These are phyloP conservation scores for Pleurotus tuber-regium DNA, from an alignment of 768 basidiomycete species.

Conservation along the genomic window DNA sequence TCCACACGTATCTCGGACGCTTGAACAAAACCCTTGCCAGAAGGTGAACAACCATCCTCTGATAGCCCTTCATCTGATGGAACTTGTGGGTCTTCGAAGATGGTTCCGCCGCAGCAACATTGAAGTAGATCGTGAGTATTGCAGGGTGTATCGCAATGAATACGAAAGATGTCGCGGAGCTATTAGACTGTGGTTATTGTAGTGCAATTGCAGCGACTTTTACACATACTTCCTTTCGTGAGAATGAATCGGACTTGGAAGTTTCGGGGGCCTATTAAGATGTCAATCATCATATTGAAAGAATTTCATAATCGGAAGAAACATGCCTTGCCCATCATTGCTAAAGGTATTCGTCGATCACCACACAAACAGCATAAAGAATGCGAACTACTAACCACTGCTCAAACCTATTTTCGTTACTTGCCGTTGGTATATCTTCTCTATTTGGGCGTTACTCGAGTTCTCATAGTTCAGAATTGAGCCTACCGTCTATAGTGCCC, in stretches of 20 bases:
- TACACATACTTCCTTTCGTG: slow-evolving; percentile 71
- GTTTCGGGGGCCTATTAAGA: slow-evolving; percentile 28
- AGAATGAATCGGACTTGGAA: slow-evolving; percentile 84
- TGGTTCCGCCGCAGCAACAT: slow-evolving; percentile 61
- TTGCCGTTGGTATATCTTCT: slow-evolving; percentile 93
- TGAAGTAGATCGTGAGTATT: slow-evolving; percentile 92
- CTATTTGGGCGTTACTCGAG: slow-evolving; percentile 32
- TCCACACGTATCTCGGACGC: slow-evolving; percentile 60
- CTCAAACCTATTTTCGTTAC: slow-evolving; percentile 92
- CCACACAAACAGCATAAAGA: too few species aligned
- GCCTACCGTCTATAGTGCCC: slow-evolving; percentile 85
- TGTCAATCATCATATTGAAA: slow-evolving; percentile 1
- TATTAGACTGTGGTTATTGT: too few species aligned
- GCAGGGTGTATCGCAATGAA: slow-evolving; percentile 75
- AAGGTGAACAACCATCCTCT: slow-evolving; percentile 30
- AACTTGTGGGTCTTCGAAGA: slow-evolving; percentile 25
- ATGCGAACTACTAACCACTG: slow-evolving; percentile 60
- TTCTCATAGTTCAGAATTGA: not conserved
- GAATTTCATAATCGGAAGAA: not conserved
- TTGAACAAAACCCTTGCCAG: slow-evolving; percentile 51
- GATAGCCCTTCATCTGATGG: slow-evolving; percentile 17
- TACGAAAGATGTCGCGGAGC: slow-evolving; percentile 91
- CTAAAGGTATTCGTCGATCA: slow-evolving; percentile 29
- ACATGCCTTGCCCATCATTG: slow-evolving; percentile 68
- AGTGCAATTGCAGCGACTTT: too few species aligned